These are phyloP conservation scores for Lathyrus oleraceus DNA, from an alignment of 306 rosid genomes.

Conservation along the genomic window DNA sequence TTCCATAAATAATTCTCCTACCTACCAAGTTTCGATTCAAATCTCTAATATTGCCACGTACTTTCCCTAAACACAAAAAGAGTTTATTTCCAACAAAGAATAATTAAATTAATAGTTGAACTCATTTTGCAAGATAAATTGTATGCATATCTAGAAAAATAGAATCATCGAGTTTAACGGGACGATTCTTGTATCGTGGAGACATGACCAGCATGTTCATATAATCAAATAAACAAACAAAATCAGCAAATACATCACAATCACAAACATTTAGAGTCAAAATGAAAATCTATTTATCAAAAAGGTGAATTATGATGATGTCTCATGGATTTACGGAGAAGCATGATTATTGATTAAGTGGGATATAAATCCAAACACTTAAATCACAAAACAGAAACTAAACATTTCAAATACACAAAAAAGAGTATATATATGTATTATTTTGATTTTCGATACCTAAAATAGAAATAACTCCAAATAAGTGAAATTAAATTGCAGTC, in stretches of 20 bases:
- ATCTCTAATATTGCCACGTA: too few relatives aligned
- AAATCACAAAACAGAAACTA: background rate
- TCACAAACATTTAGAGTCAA: background rate
- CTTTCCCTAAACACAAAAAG: too few relatives aligned
- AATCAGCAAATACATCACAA: background rate
- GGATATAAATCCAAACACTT: background rate
- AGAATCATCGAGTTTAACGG: constrained; percentile 6
- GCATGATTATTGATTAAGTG: too few relatives aligned
- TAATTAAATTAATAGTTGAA: background rate
- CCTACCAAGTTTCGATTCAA: too few relatives aligned
- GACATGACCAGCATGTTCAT: background rate
- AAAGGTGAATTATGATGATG: background rate
- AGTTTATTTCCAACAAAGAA: too few relatives aligned
- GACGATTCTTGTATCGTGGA: background rate
- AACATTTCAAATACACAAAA: constrained; percentile 10
- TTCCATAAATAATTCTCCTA: too few relatives aligned
- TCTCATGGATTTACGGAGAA: too few relatives aligned
- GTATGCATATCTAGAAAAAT: constrained; percentile 17
- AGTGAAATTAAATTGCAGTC: constrained; percentile 11
- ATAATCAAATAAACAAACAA: background rate
- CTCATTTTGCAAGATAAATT: background rate
- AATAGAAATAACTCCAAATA: constrained; percentile 6
- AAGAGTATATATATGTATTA: constrained; percentile 20
- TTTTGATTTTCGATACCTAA: constrained; percentile 16
- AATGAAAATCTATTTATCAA: background rate